phyloP scores from a whole-genome alignment of 305 asterid genomes.

The Fraxinus sp. region DNA sequence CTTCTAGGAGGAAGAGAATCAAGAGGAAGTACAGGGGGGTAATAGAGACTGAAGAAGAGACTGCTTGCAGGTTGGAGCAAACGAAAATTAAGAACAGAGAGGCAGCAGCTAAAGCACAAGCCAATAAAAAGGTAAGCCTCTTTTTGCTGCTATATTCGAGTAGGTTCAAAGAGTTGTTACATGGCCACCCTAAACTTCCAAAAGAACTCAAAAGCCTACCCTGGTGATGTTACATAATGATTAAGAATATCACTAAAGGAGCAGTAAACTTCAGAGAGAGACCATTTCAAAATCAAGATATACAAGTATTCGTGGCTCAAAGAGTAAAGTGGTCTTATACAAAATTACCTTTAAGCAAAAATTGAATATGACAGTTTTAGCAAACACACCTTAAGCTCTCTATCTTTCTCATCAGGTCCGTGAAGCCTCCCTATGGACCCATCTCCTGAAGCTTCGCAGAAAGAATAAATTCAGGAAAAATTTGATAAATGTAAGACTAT shows the following conservation, averaged over 20 bases:
- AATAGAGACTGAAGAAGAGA: slow-evolving; percentile 38
- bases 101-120: slow-evolving; percentile 28
- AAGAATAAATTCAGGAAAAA: slow-evolving; percentile 29
- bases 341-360: background rate
- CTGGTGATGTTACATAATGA: background rate
- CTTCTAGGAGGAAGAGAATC: slow-evolving; percentile 15
- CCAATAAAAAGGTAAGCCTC: slow-evolving; percentile 25
- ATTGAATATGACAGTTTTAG: background rate
- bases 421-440: slow-evolving; percentile 21
- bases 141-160: background rate
- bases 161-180: background rate
- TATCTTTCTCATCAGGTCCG: slow-evolving; percentile 23
- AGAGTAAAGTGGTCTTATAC: background rate
- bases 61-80: slow-evolving; percentile 14
- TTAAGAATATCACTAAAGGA: background rate
- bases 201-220: background rate
- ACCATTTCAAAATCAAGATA: background rate
- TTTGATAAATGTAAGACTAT: slow-evolving; percentile 19
- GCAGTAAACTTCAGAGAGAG: background rate
- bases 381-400: slow-evolving; percentile 11
- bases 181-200: background rate
- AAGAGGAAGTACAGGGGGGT: slow-evolving; percentile 38
- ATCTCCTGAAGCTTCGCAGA: slow-evolving; percentile 23
- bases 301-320: background rate
- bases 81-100: slow-evolving; percentile 34